phyloP scores from a whole-genome alignment of 2,329 filamentous ascomycete genomes.

The Microsporum ferrugineum region DNA sequence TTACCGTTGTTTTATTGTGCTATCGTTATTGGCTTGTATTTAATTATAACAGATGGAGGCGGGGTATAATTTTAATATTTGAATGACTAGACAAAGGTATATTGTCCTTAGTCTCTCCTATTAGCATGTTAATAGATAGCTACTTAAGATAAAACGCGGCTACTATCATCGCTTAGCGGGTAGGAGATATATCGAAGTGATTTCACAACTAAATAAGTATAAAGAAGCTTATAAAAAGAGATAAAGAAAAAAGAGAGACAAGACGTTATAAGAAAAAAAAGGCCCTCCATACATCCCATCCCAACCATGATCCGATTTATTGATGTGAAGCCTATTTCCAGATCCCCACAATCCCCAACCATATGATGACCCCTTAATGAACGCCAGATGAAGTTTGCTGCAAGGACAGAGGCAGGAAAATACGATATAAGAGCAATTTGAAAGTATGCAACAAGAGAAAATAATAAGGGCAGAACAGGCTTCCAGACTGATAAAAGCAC shows the following conservation, averaged over 20 bases:
- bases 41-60: neutral
- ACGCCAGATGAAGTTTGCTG: conserved; percentile 3
- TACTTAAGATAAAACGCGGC: too few species aligned
- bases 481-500: neutral
- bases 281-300: neutral
- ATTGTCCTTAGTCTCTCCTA: too few species aligned
- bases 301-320: conserved; percentile 2
- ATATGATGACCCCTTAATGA: neutral
- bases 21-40: neutral
- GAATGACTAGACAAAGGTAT: too few species aligned
- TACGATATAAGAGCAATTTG: neutral
- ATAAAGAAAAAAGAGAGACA: neutral
- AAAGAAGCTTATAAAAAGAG: neutral
- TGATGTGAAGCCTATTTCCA: neutral
- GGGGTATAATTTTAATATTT: too few species aligned
- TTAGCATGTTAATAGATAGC: too few species aligned
- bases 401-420: neutral
- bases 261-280: neutral
- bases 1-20: neutral
- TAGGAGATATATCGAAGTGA: neutral
- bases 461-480: neutral
- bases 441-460: neutral
- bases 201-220: neutral
- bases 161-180: too few species aligned
- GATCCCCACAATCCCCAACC: neutral